Evolutionary conservation across 176 grass and related monocot species (phyloP).

Genomic region (Carex parvula): DNA sequence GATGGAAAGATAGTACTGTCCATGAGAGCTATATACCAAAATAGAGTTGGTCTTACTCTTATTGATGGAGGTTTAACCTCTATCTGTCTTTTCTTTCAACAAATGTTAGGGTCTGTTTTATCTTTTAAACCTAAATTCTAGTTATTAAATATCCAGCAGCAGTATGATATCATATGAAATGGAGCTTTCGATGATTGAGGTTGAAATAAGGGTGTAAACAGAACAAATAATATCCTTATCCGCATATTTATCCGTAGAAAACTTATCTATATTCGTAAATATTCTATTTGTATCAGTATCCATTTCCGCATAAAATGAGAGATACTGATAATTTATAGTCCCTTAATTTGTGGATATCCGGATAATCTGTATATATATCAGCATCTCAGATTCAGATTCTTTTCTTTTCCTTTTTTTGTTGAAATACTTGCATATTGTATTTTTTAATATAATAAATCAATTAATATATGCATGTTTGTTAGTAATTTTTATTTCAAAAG

Average conservation of each 20-base stretch:
- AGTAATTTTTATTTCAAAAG: neutral
- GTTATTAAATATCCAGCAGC: neutral
- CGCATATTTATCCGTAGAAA: neutral
- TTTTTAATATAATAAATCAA: neutral
- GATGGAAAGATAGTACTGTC: conserved; percentile 93
- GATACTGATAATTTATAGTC: neutral
- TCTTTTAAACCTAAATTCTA: neutral
- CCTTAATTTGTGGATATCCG: neutral
- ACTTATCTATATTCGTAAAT: neutral
- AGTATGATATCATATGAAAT: neutral
- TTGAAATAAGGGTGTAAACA: neutral
- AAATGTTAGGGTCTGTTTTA: neutral
- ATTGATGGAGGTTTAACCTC: conserved; percentile 65
- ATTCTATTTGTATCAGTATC: neutral
- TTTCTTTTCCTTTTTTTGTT: neutral
- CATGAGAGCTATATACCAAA: conserved; percentile 95
- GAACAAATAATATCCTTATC: neutral
- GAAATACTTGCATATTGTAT: neutral
- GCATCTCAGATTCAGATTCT: too few species aligned
- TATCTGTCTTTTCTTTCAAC: neutral
- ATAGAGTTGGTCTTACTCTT: conserved; percentile 80
- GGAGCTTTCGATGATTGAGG: neutral
- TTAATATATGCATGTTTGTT: neutral
- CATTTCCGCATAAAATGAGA: neutral
- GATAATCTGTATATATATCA: neutral